Conservation (phyloP, 208 protist genomes). For the Trypanosoma brucei region DNA sequence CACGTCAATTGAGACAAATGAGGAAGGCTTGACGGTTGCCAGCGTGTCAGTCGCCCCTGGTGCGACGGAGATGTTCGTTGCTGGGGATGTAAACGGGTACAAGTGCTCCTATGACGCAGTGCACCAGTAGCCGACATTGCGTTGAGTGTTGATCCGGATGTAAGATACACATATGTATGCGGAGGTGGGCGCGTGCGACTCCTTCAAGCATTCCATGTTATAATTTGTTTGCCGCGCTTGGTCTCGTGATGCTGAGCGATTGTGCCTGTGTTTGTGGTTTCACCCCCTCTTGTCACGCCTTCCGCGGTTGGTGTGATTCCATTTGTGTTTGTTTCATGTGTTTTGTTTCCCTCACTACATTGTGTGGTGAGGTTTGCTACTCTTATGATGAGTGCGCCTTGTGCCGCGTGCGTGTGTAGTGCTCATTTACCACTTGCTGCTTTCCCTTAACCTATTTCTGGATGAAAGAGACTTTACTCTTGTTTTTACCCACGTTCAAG, state of each 20-base stretch:
- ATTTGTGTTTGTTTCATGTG: no score
- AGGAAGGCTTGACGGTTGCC: conserved; percentile 35
- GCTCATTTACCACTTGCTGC: no score
- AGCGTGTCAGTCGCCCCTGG: conserved; percentile 48
- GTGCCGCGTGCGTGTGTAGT: no score
- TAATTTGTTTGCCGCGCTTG: background rate
- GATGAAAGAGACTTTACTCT: background rate
- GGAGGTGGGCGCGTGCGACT: no score
- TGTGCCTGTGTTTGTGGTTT: no score
- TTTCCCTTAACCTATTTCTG: background rate
- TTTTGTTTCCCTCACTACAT: no score
- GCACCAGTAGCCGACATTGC: conserved; percentile 15
- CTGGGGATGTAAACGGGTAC: conserved; percentile 68
- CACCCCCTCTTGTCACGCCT: no score
- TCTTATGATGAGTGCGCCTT: no score
- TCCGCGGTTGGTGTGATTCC: no score
- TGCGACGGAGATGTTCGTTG: conserved; percentile 68
- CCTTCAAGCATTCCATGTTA: background rate
- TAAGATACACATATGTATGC: background rate
- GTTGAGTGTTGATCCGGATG: background rate
- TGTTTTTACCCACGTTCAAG: background rate
- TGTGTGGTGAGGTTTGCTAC: no score
- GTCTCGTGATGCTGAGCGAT: background rate
- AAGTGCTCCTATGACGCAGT: conserved; percentile 51
- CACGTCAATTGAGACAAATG: conserved; percentile 28